Base-by-base conservation (phyloP, 495 filamentous ascomycete genomes). In the Geoglossum glabrum region DNA sequence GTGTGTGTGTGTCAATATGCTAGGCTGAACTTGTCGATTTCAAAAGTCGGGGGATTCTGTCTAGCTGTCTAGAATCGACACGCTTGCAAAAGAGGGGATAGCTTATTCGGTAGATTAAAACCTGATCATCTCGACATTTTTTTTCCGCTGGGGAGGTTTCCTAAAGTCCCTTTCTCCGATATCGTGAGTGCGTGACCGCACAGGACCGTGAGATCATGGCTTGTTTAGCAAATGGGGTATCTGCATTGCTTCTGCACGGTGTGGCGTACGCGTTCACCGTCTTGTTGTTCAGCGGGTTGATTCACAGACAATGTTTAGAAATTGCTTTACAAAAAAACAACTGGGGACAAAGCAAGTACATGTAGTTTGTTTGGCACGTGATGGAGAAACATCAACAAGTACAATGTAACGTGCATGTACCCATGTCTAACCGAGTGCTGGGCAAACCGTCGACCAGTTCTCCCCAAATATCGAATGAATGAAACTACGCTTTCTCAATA, bases 401-500 rank as follows among this genome's bases (percentile, higher is more conserved):
- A n/a, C n/a, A n/a, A n/a, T n/a, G n/a, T n/a, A n/a, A n/a, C n/a
- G n/a, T n/a, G n/a, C n/a, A n/a, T n/a, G n/a, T n/a, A n/a, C n/a
- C n/a, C n/a, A n/a, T n/a, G n/a, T n/a, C n/a, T n/a, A n/a, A n/a
- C n/a, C n/a, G n/a, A n/a, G n/a, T n/a, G n/a, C n/a, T n/a, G n/a
- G n/a, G n/a, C n/a, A n/a, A n/a, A n/a, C n/a, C n/a, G n/a, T n/a
- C n/a, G n/a, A n/a, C n/a, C n/a, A n/a, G n/a, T n/a, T n/a, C n/a
- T 40, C 36, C 36, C 31, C 11, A 34, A 8, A 45, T 21, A 45
- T 4, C 40, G 17, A 45, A 21, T 45, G 17, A 21, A 21, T 45
- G 17, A 21, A 21, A 9, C n/a, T 52, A n/a, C 17, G 52, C 0
- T 1, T 38, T 9, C 51, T 34, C 50, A 75, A 68, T 64, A 67